Evolutionary conservation across 1,284 basidiomycete genomes (phyloP).

Genomic region (Rhodotorula sp.): DNA sequence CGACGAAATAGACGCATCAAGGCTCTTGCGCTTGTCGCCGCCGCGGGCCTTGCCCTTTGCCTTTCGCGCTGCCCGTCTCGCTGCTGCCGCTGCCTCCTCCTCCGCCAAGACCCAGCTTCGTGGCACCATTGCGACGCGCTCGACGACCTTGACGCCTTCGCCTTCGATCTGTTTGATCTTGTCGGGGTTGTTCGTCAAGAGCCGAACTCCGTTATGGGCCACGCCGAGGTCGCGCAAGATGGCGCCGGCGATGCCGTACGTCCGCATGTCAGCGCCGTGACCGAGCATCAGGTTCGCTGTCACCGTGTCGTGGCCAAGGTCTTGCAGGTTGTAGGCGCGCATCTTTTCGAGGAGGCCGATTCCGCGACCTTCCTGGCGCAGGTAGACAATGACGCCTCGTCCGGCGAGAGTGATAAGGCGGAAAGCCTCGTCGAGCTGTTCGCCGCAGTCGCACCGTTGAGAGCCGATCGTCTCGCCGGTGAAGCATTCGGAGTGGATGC

Average conservation of each 20-base stretch:
- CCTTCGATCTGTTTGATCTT: conserved; percentile 84
- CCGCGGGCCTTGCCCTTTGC: too few species aligned
- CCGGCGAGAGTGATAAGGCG: conserved; percentile 78
- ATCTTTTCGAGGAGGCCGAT: conserved; percentile 96
- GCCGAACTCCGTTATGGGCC: conserved; percentile 60
- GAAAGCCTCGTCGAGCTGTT: conserved; percentile 95
- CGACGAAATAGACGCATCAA: conserved; percentile 5
- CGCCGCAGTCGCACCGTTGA: conserved; percentile 98
- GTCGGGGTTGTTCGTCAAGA: conserved; percentile 97
- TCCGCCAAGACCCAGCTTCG: conserved; percentile 67
- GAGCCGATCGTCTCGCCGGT: conserved; percentile 98
- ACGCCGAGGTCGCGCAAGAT: conserved; percentile 86
- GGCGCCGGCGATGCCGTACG: conserved; percentile 85
- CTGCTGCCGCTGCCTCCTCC: conserved; percentile 35
- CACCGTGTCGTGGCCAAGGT: conserved; percentile 97
- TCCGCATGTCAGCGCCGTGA: conserved; percentile 88
- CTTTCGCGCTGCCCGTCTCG: background rate
- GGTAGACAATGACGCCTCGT: conserved; percentile 91
- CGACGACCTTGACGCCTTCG: conserved; percentile 76
- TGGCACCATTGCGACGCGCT: conserved; percentile 92
- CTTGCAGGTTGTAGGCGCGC: conserved; percentile 96
- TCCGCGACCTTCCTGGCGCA: conserved; percentile 97
- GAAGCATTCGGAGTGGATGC: conserved; percentile 98
- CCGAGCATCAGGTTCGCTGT: conserved; percentile 94
- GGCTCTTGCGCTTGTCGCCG: conserved; percentile 14